These are phyloP conservation scores for Trichophyton mentagrophytes DNA, from an alignment of 2,329 filamentous ascomycete genomes.

Conservation along the genomic window DNA sequence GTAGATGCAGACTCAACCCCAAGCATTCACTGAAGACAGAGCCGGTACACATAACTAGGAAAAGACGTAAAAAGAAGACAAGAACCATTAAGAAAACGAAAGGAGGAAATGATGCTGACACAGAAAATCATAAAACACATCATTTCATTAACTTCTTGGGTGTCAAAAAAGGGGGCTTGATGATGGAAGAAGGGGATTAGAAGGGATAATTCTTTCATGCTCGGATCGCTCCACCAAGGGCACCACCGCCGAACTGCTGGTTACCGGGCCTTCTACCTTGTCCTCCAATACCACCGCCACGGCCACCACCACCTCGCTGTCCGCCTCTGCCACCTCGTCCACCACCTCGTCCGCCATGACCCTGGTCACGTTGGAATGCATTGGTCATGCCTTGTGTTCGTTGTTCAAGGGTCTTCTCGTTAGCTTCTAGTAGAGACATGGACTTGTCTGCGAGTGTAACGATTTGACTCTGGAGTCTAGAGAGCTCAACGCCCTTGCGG, in stretches of 20 bases:
- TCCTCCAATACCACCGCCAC: constrained; percentile 28
- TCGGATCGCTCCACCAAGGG: constrained; percentile 40
- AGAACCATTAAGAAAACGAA: background rate
- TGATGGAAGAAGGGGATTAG: constrained; percentile 7
- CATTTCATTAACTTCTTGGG: constrained; percentile 4
- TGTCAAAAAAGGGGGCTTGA: constrained; percentile 7
- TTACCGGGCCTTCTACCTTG: constrained; percentile 35
- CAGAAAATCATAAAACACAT: constrained; percentile 8
- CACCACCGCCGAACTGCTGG: constrained; percentile 39
- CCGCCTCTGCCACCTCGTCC: constrained; percentile 47
- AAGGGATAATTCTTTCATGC: constrained; percentile 26
- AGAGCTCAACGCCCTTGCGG: constrained; percentile 97
- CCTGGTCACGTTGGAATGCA: constrained; percentile 86
- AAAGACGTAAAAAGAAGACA: background rate
- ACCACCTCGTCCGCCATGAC: constrained; percentile 55
- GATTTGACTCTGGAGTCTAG: constrained; percentile 85
- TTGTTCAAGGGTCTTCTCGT: constrained; percentile 94
- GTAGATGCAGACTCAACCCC: constrained; percentile 14
- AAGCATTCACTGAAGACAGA: constrained; percentile 6
- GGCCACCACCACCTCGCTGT: constrained; percentile 26
- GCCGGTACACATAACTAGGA: constrained; percentile 1
- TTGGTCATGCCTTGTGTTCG: constrained; percentile 91
- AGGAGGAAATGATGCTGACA: constrained; percentile 3
- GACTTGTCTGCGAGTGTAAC: constrained; percentile 94
- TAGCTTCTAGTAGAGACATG: constrained; percentile 86